phyloP scores from a whole-genome alignment of 495 filamentous ascomycete genomes.

The Hypoxylon perforatum region DNA sequence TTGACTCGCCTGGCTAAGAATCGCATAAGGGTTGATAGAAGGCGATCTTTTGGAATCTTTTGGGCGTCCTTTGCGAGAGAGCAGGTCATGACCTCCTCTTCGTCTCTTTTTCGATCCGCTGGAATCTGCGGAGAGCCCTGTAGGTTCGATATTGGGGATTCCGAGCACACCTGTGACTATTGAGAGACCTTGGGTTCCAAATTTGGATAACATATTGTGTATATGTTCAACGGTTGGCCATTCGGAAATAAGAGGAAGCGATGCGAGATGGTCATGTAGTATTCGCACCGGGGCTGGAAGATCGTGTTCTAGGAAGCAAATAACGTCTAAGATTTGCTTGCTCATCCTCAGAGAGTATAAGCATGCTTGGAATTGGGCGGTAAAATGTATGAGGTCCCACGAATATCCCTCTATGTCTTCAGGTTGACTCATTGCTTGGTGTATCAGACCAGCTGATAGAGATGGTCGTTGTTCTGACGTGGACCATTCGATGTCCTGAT shows the following conservation, averaged over 20 bases:
- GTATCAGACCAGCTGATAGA: constrained; percentile 27
- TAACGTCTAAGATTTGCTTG: constrained; percentile 62
- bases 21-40: constrained; percentile 36
- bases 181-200: constrained; percentile 18
- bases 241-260: constrained; percentile 37
- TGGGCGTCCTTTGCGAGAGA: constrained; percentile 9
- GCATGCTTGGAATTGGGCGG: constrained; percentile 70
- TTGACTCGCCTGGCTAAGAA: constrained; percentile 34
- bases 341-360: constrained; percentile 75
- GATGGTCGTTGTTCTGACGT: constrained; percentile 26
- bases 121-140: background rate
- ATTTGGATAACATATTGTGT: constrained; percentile 14
- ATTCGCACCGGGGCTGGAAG: constrained; percentile 22
- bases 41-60: constrained; percentile 9
- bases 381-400: constrained; percentile 73
- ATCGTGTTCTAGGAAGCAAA: constrained; percentile 22
- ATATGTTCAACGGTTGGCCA: constrained; percentile 44
- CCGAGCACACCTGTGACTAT: constrained; percentile 35
- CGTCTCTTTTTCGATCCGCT: constrained; percentile 9
- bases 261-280: constrained; percentile 27
- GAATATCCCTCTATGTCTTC: constrained; percentile 40
- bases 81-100: constrained; percentile 8
- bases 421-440: background rate
- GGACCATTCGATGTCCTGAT: constrained; percentile 55
- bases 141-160: constrained; percentile 7